These are phyloP conservation scores for Fomitopsis serialis DNA, from an alignment of 768 basidiomycete species.

Conservation along the genomic window DNA sequence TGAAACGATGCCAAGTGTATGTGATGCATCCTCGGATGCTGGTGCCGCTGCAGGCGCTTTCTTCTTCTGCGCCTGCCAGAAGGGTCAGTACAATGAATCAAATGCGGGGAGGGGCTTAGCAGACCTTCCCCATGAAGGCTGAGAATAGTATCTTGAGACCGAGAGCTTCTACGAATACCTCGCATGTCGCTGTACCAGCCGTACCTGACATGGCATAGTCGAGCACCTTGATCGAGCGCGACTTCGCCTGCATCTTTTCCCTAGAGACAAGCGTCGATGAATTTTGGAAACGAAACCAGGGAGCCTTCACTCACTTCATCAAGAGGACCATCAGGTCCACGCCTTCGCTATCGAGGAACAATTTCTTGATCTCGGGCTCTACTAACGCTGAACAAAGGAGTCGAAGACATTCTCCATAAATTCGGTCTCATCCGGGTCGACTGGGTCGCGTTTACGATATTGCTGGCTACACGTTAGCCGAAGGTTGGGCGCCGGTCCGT, in stretches of 20 bases:
- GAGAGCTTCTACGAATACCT: conserved; percentile 79
- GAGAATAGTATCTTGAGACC: conserved; percentile 90
- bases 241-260: conserved; percentile 76
- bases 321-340: conserved; percentile 97
- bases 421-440: conserved; percentile 85
- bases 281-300: background rate
- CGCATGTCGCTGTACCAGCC: conserved; percentile 64
- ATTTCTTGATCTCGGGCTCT: conserved; percentile 71
- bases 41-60: conserved; percentile 41
- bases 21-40: conserved; percentile 78
- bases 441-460: conserved; percentile 82
- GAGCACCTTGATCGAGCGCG: conserved; percentile 83
- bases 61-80: conserved; percentile 44
- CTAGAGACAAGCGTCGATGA: conserved; percentile 43
- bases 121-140: conserved; percentile 86
- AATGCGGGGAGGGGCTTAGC: background rate
- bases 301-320: conserved; percentile 68
- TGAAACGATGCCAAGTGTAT: conserved; percentile 82
- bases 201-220: conserved; percentile 86
- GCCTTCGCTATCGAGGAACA: conserved; percentile 88
- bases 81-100: background rate
- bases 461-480: conserved; percentile 41
- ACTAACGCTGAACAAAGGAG: conserved; percentile 78
- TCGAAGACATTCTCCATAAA: conserved; percentile 99
- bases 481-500: too few relatives aligned